Evolutionary conservation across 768 basidiomycete genomes (phyloP).

Genomic region (Phaeotremella fagi): DNA sequence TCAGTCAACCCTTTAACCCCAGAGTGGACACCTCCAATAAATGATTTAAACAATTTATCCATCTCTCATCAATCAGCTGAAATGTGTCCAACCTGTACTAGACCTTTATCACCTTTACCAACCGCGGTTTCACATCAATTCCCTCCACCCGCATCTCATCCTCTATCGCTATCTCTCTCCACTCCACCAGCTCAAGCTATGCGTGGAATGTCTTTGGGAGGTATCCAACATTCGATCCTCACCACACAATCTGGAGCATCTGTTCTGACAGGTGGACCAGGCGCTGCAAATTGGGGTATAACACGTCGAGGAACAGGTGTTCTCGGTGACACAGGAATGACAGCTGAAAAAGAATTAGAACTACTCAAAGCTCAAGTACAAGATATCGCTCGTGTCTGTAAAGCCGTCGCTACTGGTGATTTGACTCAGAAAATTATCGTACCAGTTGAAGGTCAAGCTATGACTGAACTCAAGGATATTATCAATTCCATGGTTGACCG

Average conservation of each 20-base stretch:
- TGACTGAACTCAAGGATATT: slow-evolving; percentile 68
- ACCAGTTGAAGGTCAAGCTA: slow-evolving; percentile 69
- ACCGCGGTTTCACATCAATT: not conserved
- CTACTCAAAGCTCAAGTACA: slow-evolving; percentile 79
- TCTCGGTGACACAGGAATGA: slow-evolving; percentile 35
- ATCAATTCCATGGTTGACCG: slow-evolving; percentile 57
- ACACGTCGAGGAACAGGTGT: not conserved
- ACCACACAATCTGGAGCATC: slow-evolving; percentile 24
- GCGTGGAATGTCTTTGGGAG: not conserved
- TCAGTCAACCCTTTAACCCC: slow-evolving; percentile 22
- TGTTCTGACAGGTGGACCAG: slow-evolving; percentile 25
- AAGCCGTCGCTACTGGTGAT: slow-evolving; percentile 71
- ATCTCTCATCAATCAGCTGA: not conserved
- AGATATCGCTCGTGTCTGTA: slow-evolving; percentile 72
- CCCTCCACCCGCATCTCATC: slow-evolving; percentile 18
- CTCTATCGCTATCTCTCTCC: slow-evolving; percentile 22
- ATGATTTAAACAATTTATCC: not conserved
- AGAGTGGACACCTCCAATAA: slow-evolving; percentile 36
- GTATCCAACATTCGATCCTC: slow-evolving; percentile 13
- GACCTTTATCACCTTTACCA: slow-evolving; percentile 6
- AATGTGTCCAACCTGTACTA: slow-evolving; percentile 26
- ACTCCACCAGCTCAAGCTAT: slow-evolving; percentile 22
- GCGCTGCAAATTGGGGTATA: slow-evolving; percentile 21
- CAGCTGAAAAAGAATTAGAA: slow-evolving; percentile 59
- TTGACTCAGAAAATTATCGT: slow-evolving; percentile 74